Evolutionary conservation across 2,329 filamentous ascomycete species (phyloP), one percentile per base, ranked within the genome.

Genomic region (Alternaria viburni): DNA sequence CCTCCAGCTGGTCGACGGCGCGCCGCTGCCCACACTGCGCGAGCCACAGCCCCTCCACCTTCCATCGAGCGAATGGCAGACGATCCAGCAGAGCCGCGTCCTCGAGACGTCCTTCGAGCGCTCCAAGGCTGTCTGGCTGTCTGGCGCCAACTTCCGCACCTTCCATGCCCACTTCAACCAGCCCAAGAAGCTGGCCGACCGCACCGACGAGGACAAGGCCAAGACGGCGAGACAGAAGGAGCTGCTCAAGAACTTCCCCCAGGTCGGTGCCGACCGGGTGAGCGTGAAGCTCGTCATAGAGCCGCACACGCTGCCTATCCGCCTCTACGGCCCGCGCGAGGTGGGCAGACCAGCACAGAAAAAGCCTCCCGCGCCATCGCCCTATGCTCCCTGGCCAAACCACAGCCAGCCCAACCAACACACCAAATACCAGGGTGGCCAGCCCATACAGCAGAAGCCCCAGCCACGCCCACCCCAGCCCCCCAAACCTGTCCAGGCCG

Each of bases 261-360:
- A 74, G 55, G 67, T 80, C 17, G 77, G 76, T 44, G 56, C 51
- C 15, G 74, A 79, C 36, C 50, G 58, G 15, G 68, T 65, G 11
- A 50, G 60, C 12, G 60, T 59, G 6, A 62, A 65, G 41, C 88
- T 96, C 65, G 90, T 88, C 21, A 88, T 94, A 63, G 92, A 94
- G 77, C 93, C 93, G 47, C 91, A 96, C 75, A 87, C 91, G 46
- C 88, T 96, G 70, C 91, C 93, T 69, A 91, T 91, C 60, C 68
- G 70, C 28, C 72, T 79, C 28, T 79, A 76, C 62, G 77, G 72
- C 9, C 75, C 77, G 4, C 67, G 71, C 2, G 77, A 79, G 63
- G 64, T 68, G 17, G 64, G 63, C 28, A 65, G 74, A 26, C 57
- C 70, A 23, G 61, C 64, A 4, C 74, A 68, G 28, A 78, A 76